phyloP scores from a whole-genome alignment of 352 stramenopile genomes.

The Globisporangium takayamanum region DNA sequence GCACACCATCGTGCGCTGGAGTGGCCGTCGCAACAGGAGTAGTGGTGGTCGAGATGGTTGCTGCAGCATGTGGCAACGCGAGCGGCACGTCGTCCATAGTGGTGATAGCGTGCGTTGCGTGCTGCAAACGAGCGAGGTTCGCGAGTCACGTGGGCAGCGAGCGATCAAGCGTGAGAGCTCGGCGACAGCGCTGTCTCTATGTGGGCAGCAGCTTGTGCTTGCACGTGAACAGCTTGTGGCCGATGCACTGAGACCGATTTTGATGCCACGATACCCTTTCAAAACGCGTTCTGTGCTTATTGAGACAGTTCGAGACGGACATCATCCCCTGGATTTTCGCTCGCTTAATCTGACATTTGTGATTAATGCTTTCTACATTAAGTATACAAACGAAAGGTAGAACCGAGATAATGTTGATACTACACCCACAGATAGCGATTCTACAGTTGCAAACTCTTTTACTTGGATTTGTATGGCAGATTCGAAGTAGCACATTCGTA shows the following conservation, averaged over 20 bases:
- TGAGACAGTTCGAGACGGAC: background rate
- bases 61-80: background rate
- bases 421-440: too few species aligned
- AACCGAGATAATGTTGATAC: too few species aligned
- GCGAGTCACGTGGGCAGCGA: background rate
- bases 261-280: conserved; percentile 1
- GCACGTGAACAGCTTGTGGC: background rate
- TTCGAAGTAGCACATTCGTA: too few species aligned
- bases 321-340: background rate
- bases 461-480: too few species aligned
- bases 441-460: too few species aligned
- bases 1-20: too few species aligned
- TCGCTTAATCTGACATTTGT: background rate
- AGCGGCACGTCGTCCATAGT: background rate
- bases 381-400: too few species aligned
- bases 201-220: too few species aligned
- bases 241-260: background rate
- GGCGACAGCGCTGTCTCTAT: conserved; percentile 2
- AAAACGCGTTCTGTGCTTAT: background rate
- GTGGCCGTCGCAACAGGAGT: background rate
- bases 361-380: background rate
- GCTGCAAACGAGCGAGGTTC: background rate
- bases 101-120: background rate
- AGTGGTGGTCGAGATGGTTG: background rate
- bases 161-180: background rate